These are phyloP conservation scores for Osmozyma mogii DNA, from an alignment of 805 yeast genomes.

Conservation along the genomic window DNA sequence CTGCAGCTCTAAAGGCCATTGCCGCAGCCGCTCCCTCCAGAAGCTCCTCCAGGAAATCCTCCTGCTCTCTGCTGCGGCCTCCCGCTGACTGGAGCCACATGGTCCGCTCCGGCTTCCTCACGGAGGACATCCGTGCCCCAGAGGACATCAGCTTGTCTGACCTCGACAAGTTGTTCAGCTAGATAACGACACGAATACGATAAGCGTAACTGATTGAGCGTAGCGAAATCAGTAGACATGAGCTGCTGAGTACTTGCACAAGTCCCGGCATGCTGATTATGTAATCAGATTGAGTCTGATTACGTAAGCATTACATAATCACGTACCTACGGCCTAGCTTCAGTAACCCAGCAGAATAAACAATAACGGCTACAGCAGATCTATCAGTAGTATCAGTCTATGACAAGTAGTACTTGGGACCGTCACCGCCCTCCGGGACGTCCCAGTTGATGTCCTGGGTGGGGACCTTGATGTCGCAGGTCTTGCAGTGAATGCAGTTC, in stretches of 20 bases:
- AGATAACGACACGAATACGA: too few relatives aligned
- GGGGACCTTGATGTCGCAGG: constrained; percentile 96
- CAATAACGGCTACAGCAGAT: too few relatives aligned
- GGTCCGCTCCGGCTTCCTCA: constrained; percentile 67
- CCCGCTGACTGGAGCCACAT: constrained; percentile 69
- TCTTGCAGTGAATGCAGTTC: constrained; percentile 96
- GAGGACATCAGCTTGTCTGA: constrained; percentile 73
- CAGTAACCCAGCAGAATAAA: too few relatives aligned
- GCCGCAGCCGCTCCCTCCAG: constrained; percentile 21
- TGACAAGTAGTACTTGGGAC: constrained; percentile 91
- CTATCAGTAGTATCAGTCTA: too few relatives aligned
- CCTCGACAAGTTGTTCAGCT: constrained; percentile 33
- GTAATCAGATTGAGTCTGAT: too few relatives aligned
- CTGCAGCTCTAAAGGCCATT: constrained; percentile 52
- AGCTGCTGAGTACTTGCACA: too few relatives aligned
- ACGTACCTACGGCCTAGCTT: too few relatives aligned
- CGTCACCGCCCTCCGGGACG: constrained; percentile 99
- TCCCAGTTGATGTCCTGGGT: constrained; percentile 91
- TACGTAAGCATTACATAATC: too few relatives aligned
- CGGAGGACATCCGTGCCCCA: constrained; percentile 72
- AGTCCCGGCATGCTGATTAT: too few relatives aligned
- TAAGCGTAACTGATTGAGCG: too few relatives aligned
- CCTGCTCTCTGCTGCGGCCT: too few relatives aligned
- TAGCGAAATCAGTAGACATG: too few relatives aligned
- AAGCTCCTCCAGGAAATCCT: constrained; percentile 15